Evolutionary conservation across 1,284 basidiomycete genomes (phyloP).

Genomic region (Termitomyces sp.): DNA sequence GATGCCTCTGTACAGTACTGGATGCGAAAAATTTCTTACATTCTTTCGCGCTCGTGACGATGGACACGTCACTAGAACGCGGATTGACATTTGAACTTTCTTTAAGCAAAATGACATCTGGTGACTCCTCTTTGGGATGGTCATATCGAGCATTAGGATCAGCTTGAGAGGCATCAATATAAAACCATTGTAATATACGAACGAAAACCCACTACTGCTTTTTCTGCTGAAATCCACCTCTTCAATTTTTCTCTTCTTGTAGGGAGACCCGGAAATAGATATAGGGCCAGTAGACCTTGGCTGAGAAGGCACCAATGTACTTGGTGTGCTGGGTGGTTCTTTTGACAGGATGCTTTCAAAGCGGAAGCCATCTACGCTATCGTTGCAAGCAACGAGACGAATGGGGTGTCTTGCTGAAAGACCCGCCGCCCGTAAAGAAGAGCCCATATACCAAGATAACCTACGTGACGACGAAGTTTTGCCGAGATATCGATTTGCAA

Average conservation of each 20-base stretch:
- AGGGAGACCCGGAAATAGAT: background rate
- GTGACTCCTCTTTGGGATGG: background rate
- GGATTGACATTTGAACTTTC: background rate
- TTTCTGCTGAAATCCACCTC: background rate
- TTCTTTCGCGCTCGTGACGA: background rate
- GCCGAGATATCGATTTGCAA: constrained; percentile 3
- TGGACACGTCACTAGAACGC: background rate
- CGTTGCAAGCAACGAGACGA: background rate
- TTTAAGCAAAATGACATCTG: background rate
- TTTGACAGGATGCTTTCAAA: background rate
- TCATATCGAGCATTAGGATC: too few relatives aligned
- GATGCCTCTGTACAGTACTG: background rate
- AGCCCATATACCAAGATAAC: background rate
- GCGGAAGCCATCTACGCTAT: background rate
- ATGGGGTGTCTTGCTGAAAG: background rate
- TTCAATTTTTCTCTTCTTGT: background rate
- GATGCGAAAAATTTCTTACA: background rate
- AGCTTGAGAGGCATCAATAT: background rate
- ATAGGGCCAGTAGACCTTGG: background rate
- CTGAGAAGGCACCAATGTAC: background rate
- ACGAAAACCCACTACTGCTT: background rate
- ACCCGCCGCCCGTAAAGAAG: background rate
- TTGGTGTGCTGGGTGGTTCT: background rate
- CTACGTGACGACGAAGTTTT: background rate
- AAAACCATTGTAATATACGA: background rate